Percentiles rank a stretch among this genome's conserved stretches.
These are phyloP conservation scores for Penicillium brasilianum DNA, from an alignment of 2,329 filamentous ascomycete genomes.

Conservation along the genomic window DNA sequence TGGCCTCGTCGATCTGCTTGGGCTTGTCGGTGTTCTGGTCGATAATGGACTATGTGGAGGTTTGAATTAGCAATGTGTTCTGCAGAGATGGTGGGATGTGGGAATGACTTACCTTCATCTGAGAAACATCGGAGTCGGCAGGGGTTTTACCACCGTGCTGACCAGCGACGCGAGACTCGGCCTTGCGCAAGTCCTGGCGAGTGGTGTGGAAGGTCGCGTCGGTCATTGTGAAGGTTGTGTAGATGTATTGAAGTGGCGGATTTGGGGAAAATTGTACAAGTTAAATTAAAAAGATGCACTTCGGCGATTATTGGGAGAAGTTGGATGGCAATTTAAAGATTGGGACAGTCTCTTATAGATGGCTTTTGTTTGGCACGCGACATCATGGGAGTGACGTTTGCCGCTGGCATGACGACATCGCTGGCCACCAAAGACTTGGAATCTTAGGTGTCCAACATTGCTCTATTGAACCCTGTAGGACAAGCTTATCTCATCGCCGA, in stretches of 20 bases:
- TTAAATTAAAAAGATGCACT: neutral
- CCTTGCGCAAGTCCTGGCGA: slow-evolving; percentile 55
- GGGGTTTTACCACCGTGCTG: slow-evolving; percentile 50
- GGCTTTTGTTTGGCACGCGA: neutral
- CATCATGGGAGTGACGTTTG: slow-evolving; percentile 23
- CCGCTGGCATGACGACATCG: slow-evolving; percentile 28
- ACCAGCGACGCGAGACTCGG: slow-evolving; percentile 49
- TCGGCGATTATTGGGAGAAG: neutral
- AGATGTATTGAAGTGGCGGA: neutral
- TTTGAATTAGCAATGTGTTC: neutral
- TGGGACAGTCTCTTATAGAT: slow-evolving; percentile 6
- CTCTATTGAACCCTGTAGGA: slow-evolving; percentile 11
- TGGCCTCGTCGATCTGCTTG: slow-evolving; percentile 68
- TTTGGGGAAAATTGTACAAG: neutral
- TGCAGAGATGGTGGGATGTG: too few species aligned
- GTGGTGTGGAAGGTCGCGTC: slow-evolving; percentile 55
- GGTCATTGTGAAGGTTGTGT: slow-evolving; percentile 33
- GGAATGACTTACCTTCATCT: slow-evolving; percentile 50
- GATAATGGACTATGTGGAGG: slow-evolving; percentile 40
- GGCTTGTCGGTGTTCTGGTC: slow-evolving; percentile 58
- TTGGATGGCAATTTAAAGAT: neutral
- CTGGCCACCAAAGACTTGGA: slow-evolving; percentile 13
- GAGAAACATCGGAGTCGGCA: slow-evolving; percentile 51
- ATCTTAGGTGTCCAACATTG: neutral
- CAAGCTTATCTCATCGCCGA: slow-evolving; percentile 3